Evolutionary conservation across 2,329 filamentous ascomycete species (phyloP).

Genomic region (Clarireedia sp.): DNA sequence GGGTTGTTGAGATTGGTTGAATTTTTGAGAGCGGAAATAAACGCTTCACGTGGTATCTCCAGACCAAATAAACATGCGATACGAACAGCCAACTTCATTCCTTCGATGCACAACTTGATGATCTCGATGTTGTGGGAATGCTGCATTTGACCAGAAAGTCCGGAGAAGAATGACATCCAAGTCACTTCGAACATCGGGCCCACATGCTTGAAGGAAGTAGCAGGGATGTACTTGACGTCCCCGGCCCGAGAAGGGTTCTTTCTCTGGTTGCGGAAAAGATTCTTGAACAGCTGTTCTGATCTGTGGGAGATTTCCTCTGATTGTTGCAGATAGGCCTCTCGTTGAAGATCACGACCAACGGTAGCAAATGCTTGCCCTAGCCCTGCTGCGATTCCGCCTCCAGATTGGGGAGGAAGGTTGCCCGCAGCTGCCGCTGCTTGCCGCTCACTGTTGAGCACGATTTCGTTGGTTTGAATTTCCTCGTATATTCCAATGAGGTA

Average conservation of each 20-base stretch:
- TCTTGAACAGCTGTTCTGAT: slow-evolving; percentile 83
- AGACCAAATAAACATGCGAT: slow-evolving; percentile 92
- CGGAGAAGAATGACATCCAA: slow-evolving; percentile 98
- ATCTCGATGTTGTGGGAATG: slow-evolving; percentile 89
- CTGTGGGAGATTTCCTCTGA: slow-evolving; percentile 80
- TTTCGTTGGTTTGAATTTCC: slow-evolving; percentile 85
- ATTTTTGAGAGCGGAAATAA: slow-evolving; percentile 85
- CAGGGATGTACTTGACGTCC: slow-evolving; percentile 73
- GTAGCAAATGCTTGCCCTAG: slow-evolving; percentile 87
- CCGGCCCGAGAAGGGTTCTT: slow-evolving; percentile 64
- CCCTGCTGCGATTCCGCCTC: slow-evolving; percentile 66
- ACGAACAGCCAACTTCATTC: slow-evolving; percentile 86
- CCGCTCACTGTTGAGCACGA: slow-evolving; percentile 86
- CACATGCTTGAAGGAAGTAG: slow-evolving; percentile 88
- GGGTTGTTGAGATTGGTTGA: slow-evolving; percentile 95
- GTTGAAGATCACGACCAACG: slow-evolving; percentile 81
- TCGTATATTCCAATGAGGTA: slow-evolving; percentile 87
- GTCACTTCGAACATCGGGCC: slow-evolving; percentile 98
- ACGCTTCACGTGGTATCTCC: slow-evolving; percentile 87
- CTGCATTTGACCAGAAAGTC: slow-evolving; percentile 86
- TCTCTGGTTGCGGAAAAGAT: slow-evolving; percentile 80
- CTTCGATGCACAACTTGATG: slow-evolving; percentile 87
- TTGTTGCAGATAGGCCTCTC: slow-evolving; percentile 89
- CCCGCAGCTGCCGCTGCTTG: slow-evolving; percentile 80
- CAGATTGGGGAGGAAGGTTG: slow-evolving; percentile 47